phyloP scores from a whole-genome alignment of 208 protist genomes.

The Leishmania arabica region DNA sequence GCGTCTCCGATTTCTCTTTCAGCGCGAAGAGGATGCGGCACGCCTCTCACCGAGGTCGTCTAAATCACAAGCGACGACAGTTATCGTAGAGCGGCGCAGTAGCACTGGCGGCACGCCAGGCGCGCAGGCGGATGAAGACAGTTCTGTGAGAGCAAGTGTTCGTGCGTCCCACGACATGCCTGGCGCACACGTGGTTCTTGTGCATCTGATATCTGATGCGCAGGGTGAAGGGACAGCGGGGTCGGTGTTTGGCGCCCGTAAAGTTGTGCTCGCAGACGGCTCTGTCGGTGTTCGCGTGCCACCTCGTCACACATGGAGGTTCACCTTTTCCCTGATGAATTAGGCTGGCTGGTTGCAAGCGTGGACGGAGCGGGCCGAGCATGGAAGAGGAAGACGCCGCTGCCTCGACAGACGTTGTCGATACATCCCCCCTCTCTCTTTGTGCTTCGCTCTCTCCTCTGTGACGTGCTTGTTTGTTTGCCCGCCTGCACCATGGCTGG shows the following conservation, averaged over 20 bases:
- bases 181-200: conserved; percentile 9
- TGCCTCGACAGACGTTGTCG: not conserved
- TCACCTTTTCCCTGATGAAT: conserved; percentile 13
- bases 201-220: conserved; percentile 3
- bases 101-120: not conserved
- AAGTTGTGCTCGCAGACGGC: not conserved
- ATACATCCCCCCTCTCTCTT: not conserved
- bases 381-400: not conserved
- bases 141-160: not conserved
- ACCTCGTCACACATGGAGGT: conserved; percentile 19
- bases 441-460: not conserved
- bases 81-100: conserved; percentile 5
- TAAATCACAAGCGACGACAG: not conserved
- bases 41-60: not conserved
- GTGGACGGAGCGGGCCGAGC: not conserved
- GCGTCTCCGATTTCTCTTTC: conserved; percentile 32
- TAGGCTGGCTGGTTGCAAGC: not conserved
- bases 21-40: conserved; percentile 23
- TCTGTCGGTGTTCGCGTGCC: not conserved
- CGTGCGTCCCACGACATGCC: conserved; percentile 4
- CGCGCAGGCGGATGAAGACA: too few species aligned
- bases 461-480: not conserved
- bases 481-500: not conserved
- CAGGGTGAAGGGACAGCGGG: not conserved
- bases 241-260: conserved; percentile 17